Conservation (phyloP, 345 rosid species). For the Melaleuca alternifolia region DNA sequence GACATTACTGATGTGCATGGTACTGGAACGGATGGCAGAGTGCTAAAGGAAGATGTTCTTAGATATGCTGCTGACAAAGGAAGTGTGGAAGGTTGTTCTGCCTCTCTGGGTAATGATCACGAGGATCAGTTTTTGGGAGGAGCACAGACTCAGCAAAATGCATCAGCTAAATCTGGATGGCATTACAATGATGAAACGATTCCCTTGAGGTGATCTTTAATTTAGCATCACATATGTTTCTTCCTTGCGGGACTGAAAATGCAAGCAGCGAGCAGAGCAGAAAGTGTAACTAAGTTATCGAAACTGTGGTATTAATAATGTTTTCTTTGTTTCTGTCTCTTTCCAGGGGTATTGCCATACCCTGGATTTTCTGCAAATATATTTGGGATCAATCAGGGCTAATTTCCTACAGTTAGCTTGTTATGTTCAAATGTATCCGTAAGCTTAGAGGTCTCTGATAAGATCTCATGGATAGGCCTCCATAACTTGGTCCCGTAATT, state of each 20-base stretch:
- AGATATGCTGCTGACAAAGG: slow-evolving; percentile 42
- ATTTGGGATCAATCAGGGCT: neutral
- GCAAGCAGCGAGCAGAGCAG: neutral
- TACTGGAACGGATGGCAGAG: slow-evolving; percentile 68
- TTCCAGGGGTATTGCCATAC: neutral
- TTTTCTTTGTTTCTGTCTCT: neutral
- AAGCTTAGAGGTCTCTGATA: neutral
- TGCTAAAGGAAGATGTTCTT: slow-evolving; percentile 71
- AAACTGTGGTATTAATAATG: neutral
- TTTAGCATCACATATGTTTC: neutral
- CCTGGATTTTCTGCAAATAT: neutral
- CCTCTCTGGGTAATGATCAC: slow-evolving; percentile 5
- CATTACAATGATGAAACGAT: slow-evolving; percentile 40
- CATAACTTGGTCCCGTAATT: neutral
- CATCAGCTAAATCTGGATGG: slow-evolving; percentile 11
- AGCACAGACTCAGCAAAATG: slow-evolving; percentile 6
- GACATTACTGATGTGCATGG: slow-evolving; percentile 48
- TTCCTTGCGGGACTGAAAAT: neutral
- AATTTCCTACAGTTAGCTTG: neutral
- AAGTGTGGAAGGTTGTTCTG: slow-evolving; percentile 17
- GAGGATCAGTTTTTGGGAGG: slow-evolving; percentile 11
- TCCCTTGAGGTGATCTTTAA: slow-evolving; percentile 49
- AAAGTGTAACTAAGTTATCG: neutral
- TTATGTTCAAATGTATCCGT: neutral
- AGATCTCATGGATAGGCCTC: neutral